These are phyloP conservation scores for Beauveria sp. DNA, from an alignment of 2,329 filamentous ascomycete genomes.

Conservation along the genomic window DNA sequence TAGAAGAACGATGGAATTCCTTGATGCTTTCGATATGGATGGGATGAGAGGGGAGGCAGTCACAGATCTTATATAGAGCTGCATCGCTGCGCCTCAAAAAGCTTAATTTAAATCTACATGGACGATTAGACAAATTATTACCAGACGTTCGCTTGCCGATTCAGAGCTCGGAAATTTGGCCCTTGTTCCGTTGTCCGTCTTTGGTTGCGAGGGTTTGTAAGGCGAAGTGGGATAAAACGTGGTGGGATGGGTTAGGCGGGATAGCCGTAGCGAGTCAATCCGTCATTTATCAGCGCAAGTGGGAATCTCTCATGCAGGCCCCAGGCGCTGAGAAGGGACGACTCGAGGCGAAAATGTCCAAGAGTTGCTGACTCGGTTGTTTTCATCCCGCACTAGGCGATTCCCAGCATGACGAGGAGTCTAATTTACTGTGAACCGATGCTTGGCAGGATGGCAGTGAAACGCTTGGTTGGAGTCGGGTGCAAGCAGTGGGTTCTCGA, in stretches of 20 bases:
- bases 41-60: background rate
- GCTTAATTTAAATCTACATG: background rate
- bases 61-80: background rate
- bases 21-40: background rate
- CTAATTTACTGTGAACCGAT: too few relatives aligned
- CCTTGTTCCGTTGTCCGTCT: background rate
- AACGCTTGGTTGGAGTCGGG: background rate
- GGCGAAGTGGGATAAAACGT: background rate
- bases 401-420: too few relatives aligned
- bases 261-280: background rate
- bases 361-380: background rate
- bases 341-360: background rate
- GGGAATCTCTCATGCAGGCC: background rate
- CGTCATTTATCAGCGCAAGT: background rate
- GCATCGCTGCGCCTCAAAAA: background rate
- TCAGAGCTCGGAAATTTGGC: background rate
- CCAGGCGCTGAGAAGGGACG: background rate
- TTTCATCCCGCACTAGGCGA: too few relatives aligned
- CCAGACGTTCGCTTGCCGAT: background rate
- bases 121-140: background rate
- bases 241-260: background rate
- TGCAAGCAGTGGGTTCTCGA: background rate
- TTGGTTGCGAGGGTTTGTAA: background rate
- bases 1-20: background rate
- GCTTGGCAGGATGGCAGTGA: background rate